Percentiles rank a stretch among this genome's conserved stretches.
Evolutionary conservation across 2,329 filamentous ascomycete genomes (phyloP).

Genomic region (Penicillium sp.): DNA sequence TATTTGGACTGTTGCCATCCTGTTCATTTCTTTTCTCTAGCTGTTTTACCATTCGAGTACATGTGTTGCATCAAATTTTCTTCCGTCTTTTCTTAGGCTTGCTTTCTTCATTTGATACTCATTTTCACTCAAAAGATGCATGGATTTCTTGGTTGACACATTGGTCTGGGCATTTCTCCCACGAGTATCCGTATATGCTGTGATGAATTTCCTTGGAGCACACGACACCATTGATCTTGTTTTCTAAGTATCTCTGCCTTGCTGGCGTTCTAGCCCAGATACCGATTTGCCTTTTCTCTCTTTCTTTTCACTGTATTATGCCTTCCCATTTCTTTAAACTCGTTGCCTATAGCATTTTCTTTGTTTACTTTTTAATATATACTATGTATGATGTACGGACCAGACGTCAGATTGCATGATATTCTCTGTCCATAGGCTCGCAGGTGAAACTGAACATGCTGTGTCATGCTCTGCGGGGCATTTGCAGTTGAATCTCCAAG

Average conservation of each 20-base stretch:
- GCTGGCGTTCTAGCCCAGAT: conserved; percentile 22
- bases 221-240: conserved; percentile 9
- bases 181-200: conserved; percentile 20
- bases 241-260: conserved; percentile 11
- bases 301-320: conserved; percentile 1
- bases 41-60: conserved; percentile 15
- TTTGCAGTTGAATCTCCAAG: too few relatives aligned
- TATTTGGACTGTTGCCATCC: conserved; percentile 16
- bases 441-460: background rate
- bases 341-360: background rate
- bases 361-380: background rate
- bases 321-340: conserved; percentile 7
- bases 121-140: conserved; percentile 11
- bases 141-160: conserved; percentile 14
- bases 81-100: conserved; percentile 17
- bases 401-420: background rate
- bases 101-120: conserved; percentile 18
- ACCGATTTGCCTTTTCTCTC: conserved; percentile 21
- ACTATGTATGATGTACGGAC: background rate
- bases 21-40: conserved; percentile 17
- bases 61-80: conserved; percentile 15
- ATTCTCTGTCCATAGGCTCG: background rate
- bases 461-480: background rate
- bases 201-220: conserved; percentile 17
- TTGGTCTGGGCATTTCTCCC: conserved; percentile 7